Evolutionary conservation across 2,329 filamentous ascomycete species (phyloP).

Genomic region (Thermomyces lanuginosus): DNA sequence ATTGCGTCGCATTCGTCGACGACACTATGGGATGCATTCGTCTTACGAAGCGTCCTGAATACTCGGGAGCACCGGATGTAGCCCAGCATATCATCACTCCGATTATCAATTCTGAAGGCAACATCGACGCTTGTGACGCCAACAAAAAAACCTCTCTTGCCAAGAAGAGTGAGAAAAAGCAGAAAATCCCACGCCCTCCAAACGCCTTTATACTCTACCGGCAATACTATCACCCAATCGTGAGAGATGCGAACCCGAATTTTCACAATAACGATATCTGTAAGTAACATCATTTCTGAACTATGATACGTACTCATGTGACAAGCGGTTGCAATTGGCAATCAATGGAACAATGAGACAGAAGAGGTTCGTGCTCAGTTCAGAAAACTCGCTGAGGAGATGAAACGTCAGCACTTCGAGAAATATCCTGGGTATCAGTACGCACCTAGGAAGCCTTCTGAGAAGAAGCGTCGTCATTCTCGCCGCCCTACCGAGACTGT

Average conservation of each 20-base stretch:
- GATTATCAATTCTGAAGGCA: conserved; percentile 1
- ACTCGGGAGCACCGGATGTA: conserved; percentile 11
- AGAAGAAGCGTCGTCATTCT: conserved; percentile 31
- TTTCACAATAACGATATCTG: conserved; percentile 32
- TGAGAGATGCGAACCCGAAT: conserved; percentile 24
- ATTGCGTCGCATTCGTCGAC: conserved; percentile 15
- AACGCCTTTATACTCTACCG: conserved; percentile 34
- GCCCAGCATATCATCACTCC: conserved; percentile 10
- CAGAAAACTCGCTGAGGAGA: conserved; percentile 22
- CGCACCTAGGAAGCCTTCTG: conserved; percentile 29
- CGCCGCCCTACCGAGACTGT: conserved; percentile 9
- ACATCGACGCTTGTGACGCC: conserved; percentile 3
- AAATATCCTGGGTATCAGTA: conserved; percentile 31
- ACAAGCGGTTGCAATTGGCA: conserved; percentile 26
- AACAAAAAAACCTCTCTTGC: conserved; percentile 5
- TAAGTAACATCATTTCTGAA: conserved; percentile 11
- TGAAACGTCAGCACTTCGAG: conserved; percentile 24
- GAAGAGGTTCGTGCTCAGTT: conserved; percentile 21
- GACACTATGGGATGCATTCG: conserved; percentile 14
- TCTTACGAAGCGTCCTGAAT: conserved; percentile 14
- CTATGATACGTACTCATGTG: conserved; percentile 7
- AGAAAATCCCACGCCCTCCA: conserved; percentile 28
- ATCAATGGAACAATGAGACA: conserved; percentile 25
- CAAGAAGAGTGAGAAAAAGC: conserved; percentile 9
- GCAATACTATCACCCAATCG: conserved; percentile 21